Evolutionary conservation across 768 basidiomycete species (phyloP).

Genomic region (Mrakia gelida): DNA sequence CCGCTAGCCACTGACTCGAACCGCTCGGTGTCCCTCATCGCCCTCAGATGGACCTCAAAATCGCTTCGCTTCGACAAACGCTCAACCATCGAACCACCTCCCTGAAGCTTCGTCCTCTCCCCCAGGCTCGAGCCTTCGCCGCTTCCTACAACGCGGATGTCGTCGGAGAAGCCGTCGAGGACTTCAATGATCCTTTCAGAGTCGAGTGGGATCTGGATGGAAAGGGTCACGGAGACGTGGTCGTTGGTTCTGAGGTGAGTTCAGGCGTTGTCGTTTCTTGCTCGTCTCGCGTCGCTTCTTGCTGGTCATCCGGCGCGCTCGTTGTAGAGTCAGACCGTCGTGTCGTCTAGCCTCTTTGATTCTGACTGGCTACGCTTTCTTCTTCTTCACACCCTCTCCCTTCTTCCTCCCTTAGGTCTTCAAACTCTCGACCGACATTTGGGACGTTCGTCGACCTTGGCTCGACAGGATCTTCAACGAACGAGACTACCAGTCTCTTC

Average conservation of each 20-base stretch:
- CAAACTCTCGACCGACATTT: constrained; percentile 49
- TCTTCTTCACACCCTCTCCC: no score
- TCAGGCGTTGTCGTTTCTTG: not conserved
- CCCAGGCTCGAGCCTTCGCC: constrained; percentile 39
- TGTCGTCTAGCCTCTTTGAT: no score
- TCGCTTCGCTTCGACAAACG: constrained; percentile 51
- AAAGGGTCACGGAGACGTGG: constrained; percentile 50
- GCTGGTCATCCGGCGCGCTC: not conserved
- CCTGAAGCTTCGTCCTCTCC: constrained; percentile 62
- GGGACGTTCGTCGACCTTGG: constrained; percentile 76
- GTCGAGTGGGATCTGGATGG: constrained; percentile 73
- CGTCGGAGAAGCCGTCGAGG: constrained; percentile 70
- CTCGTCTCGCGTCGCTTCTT: not conserved
- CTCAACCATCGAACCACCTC: constrained; percentile 44
- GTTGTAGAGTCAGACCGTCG: no score
- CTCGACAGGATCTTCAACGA: constrained; percentile 76
- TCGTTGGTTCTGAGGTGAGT: constrained; percentile 68
- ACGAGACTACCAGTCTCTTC: constrained; percentile 59
- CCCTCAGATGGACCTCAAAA: constrained; percentile 58
- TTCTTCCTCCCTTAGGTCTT: constrained; percentile 21
- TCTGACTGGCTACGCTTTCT: no score
- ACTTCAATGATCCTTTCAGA: constrained; percentile 73
- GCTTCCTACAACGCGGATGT: constrained; percentile 58
- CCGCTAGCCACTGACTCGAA: not conserved
- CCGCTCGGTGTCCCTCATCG: not conserved